Conservation (phyloP, 148 eudicot species). For the Selenicereus undatus region DNA sequence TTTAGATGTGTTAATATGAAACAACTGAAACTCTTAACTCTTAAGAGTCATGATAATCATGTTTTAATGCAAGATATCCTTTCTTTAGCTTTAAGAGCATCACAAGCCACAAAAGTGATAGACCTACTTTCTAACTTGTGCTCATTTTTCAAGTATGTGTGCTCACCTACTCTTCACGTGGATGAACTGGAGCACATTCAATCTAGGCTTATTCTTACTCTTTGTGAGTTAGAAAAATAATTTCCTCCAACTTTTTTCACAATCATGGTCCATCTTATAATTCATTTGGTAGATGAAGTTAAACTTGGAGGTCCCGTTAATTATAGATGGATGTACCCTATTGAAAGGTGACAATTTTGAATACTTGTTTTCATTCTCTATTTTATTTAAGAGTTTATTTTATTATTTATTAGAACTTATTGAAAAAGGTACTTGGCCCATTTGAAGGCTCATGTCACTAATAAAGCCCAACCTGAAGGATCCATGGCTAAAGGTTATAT, state of each 20-base stretch:
- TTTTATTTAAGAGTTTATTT: background rate
- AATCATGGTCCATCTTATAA: background rate
- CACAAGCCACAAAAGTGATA: conserved; percentile 1
- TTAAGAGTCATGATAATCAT: conserved; percentile 24
- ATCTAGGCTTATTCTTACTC: conserved; percentile 5
- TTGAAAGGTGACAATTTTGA: background rate
- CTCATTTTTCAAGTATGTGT: conserved; percentile 13
- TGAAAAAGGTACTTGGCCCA: background rate
- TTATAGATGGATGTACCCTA: conserved; percentile 23
- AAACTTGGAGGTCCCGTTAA: conserved; percentile 9
- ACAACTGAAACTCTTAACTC: conserved; percentile 4
- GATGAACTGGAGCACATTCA: background rate
- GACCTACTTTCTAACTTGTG: conserved; percentile 3
- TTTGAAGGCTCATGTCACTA: conserved; percentile 2
- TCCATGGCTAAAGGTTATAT: background rate
- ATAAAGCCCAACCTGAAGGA: conserved; percentile 15
- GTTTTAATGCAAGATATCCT: conserved; percentile 19
- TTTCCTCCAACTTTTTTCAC: too few species aligned
- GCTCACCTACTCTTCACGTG: background rate
- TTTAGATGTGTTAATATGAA: conserved; percentile 15
- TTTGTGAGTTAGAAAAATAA: conserved; percentile 19
- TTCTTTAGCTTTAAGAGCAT: conserved; percentile 7
- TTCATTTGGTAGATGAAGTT: conserved; percentile 17
- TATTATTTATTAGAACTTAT: background rate
- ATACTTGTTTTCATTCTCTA: background rate